phyloP scores from a whole-genome alignment of 805 yeast species.

The Metschnikowia gruessii region DNA sequence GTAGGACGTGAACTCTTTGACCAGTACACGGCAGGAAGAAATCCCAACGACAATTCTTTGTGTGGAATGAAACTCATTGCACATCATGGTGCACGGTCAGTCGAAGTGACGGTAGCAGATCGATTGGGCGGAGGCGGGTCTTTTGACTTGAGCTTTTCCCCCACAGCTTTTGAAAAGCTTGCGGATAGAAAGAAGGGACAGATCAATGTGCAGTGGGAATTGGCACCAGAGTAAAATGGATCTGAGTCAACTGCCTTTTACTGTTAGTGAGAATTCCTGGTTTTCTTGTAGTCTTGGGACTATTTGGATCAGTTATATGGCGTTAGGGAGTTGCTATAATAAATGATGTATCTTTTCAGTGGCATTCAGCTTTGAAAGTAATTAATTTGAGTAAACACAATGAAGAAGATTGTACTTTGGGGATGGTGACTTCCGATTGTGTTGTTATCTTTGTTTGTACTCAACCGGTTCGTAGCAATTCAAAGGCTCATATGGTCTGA shows the following conservation, averaged over 20 bases:
- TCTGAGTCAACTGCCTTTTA: too few relatives aligned
- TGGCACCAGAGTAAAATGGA: slow-evolving; percentile 6
- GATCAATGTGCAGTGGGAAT: slow-evolving; percentile 53
- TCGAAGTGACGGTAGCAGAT: slow-evolving; percentile 56
- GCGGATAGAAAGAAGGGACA: slow-evolving; percentile 54
- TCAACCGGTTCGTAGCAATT: too few relatives aligned
- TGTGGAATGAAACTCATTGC: slow-evolving; percentile 54
- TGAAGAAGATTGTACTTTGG: too few relatives aligned
- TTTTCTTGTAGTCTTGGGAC: too few relatives aligned
- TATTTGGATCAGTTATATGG: too few relatives aligned
- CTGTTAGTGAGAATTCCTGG: not conserved
- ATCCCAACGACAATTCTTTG: slow-evolving; percentile 44
- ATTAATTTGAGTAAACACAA: too few relatives aligned
- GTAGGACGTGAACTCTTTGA: slow-evolving; percentile 43
- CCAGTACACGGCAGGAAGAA: slow-evolving; percentile 28
- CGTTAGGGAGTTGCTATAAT: too few relatives aligned
- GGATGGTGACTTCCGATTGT: too few relatives aligned
- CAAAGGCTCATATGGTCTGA: too few relatives aligned
- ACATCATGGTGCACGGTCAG: slow-evolving; percentile 47
- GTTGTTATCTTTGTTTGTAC: too few relatives aligned
- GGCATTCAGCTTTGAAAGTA: too few relatives aligned
- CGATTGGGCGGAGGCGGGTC: slow-evolving; percentile 53
- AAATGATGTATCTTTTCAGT: too few relatives aligned
- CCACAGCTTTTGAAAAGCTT: slow-evolving; percentile 51
- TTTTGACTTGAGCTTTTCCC: slow-evolving; percentile 56